Conservation (phyloP, 1,139 yeast species). For the Arxiozyma heterogenica region DNA sequence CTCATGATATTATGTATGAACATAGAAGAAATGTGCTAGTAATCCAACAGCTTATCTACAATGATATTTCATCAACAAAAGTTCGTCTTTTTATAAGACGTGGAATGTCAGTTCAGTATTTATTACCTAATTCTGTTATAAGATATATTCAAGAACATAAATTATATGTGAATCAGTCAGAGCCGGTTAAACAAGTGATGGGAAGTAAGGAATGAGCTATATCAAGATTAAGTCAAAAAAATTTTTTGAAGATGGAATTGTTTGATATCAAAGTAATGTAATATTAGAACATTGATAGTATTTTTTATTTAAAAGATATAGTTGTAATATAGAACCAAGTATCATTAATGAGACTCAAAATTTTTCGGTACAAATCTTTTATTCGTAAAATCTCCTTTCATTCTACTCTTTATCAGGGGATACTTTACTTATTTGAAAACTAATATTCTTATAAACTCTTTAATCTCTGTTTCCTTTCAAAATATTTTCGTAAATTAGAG, state of each 20-base stretch:
- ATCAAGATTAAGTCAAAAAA: too few relatives aligned
- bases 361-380: too few relatives aligned
- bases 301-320: too few relatives aligned
- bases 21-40: constrained; percentile 89
- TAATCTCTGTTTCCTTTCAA: background rate
- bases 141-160: constrained; percentile 90
- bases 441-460: too few relatives aligned
- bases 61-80: constrained; percentile 91
- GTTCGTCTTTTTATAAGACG: constrained; percentile 85
- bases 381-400: background rate
- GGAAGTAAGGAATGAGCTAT: constrained; percentile 18
- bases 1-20: constrained; percentile 96
- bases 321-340: background rate
- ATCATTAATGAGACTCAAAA: too few relatives aligned
- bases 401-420: background rate
- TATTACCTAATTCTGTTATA: constrained; percentile 88
- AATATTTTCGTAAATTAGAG: background rate
- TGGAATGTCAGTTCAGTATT: constrained; percentile 93
- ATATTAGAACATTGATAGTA: background rate
- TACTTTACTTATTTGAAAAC: too few relatives aligned
- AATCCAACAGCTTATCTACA: constrained; percentile 89
- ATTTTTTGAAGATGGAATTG: too few relatives aligned
- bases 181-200: constrained; percentile 89
- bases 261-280: too few relatives aligned
- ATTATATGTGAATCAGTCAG: constrained; percentile 73